phyloP scores from a whole-genome alignment of 306 rosid species.

The Hippophae gyantsensis region DNA sequence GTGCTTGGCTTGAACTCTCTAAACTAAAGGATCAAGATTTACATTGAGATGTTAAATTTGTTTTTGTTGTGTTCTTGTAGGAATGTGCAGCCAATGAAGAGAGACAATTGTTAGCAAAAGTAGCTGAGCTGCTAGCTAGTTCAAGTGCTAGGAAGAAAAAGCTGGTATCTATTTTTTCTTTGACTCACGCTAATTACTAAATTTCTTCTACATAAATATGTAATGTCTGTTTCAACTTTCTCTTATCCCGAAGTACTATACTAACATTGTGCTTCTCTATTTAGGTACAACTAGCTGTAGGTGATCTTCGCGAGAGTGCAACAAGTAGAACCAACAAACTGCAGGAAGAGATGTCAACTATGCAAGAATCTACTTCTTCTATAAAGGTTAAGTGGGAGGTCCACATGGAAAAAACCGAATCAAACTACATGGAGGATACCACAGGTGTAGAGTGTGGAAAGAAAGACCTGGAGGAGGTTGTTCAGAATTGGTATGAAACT shows the following conservation, averaged over 20 bases:
- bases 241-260: no score
- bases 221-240: no score
- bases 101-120: constrained; percentile 50
- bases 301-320: constrained; percentile 92
- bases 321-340: constrained; percentile 64
- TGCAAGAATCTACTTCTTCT: constrained; percentile 75
- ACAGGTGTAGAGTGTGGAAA: constrained; percentile 77
- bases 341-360: constrained; percentile 75
- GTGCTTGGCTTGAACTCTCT: constrained; percentile 20
- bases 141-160: constrained; percentile 63
- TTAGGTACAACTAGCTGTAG: constrained; percentile 81
- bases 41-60: constrained; percentile 11
- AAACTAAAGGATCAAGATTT: constrained; percentile 2
- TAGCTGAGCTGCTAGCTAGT: constrained; percentile 47
- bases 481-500: constrained; percentile 62
- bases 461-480: constrained; percentile 75
- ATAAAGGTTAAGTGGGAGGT: constrained; percentile 72
- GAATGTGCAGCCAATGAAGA: constrained; percentile 67
- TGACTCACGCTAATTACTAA: background rate
- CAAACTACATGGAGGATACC: constrained; percentile 66
- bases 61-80: constrained; percentile 37
- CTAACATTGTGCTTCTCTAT: no score
- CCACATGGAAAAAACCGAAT: constrained; percentile 85
- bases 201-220: no score
- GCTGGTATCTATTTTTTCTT: constrained; percentile 44